Base-by-base conservation (phyloP, 2,329 filamentous ascomycete genomes). In the Eurotiales sp. region DNA sequence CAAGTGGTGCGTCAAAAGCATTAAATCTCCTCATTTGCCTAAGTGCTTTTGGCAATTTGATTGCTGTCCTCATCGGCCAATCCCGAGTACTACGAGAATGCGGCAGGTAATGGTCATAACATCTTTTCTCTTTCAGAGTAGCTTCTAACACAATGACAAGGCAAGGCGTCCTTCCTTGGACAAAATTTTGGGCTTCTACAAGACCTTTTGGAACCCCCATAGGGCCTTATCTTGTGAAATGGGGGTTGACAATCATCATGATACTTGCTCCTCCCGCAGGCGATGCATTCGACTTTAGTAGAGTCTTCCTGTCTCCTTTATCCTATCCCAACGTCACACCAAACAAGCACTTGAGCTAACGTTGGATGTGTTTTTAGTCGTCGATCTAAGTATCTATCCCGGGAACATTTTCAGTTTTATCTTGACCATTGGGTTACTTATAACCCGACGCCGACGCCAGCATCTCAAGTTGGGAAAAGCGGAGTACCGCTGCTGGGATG, bases 121-220 rank as follows among this genome's bases (percentile, higher is more conserved):
- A 4, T 2, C 1, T 7, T 15, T 40, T 14, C 8, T n/a, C 23
- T 47, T 32, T 39, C 23, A 52, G 14, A 21, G 4, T 22, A 17
- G n/a, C 27, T 32, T 45, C 3, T 14, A 45, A 45, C 10, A 10
- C 7, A 8, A 6, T 11, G 22, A 34, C 22, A n/a, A 77, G 78
- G 51, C 81, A 84, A 68, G 82, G 82, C 7, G 79, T 84, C 0
- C 69, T 85, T 1, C 82, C 82, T 0, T 84, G 65, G n/a, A 75
- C 81, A 1, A 64, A 65, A 1, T 80, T 85, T 54, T 86, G 82
- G 82, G 81, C 80, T 0, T 81, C 79, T 0, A 85, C 82, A 0
- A 74, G 73, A 50, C 83, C 83, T 0, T 85, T 85, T 52, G 82
- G 82, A 2, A 86, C 83, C 0, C 81, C 83, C 0, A 59, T 83